Evolutionary conservation across 441 rosid species (phyloP).

Genomic region (Populus trichocarpa): DNA sequence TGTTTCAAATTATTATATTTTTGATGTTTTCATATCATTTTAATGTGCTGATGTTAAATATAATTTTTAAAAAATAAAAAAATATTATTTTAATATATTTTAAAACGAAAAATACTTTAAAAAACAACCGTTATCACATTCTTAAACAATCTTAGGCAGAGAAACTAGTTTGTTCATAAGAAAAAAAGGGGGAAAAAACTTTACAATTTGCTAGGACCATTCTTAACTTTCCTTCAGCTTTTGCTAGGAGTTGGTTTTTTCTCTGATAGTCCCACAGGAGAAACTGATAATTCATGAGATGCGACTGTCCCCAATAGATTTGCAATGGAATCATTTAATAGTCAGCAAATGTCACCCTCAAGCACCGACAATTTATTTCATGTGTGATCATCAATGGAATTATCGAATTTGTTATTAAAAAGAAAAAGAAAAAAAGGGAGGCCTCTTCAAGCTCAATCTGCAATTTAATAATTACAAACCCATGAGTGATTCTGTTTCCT

Average conservation of each 20-base stretch:
- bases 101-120: too few species aligned
- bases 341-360: background rate
- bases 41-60: rapidly evolving
- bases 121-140: rapidly evolving
- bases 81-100: too few species aligned
- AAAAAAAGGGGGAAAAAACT: too few species aligned
- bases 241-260: background rate
- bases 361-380: slow-evolving; percentile 13
- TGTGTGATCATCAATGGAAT: background rate
- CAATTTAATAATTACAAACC: too few species aligned
- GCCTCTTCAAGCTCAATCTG: background rate
- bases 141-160: rapidly evolving
- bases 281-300: too few species aligned
- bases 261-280: background rate
- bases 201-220: background rate
- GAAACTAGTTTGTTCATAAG: background rate
- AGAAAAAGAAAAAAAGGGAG: background rate
- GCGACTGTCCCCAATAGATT: background rate
- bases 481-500: too few species aligned
- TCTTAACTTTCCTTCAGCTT: background rate
- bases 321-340: background rate
- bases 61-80: too few species aligned
- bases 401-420: background rate
- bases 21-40: too few species aligned
- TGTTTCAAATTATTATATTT: too few species aligned